A percentile compares a stretch with the other conserved stretches of the same genome.
Evolutionary conservation across 1,139 yeast species (phyloP).

Genomic region (Lipomyces yarrowii): DNA sequence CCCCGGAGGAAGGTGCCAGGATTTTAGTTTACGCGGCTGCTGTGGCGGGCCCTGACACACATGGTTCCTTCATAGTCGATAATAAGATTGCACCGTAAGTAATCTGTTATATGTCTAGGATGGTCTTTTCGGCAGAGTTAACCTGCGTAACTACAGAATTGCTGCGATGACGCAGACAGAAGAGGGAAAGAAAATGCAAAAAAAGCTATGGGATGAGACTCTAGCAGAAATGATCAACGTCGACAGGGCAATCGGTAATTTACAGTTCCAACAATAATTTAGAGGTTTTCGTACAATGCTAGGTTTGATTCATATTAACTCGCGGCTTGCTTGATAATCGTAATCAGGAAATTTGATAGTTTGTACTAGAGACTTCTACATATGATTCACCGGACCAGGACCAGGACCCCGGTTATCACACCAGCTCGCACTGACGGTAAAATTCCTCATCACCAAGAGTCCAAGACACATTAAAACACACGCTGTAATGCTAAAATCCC

Average conservation of each 20-base stretch:
- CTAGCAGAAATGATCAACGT: constrained; percentile 1
- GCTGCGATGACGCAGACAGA: not conserved
- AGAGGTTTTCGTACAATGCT: no score
- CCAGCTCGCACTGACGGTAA: no score
- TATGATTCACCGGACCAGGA: no score
- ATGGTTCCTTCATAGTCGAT: constrained; percentile 6
- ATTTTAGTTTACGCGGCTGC: constrained; percentile 2
- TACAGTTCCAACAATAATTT: not conserved
- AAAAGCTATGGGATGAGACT: constrained; percentile 4
- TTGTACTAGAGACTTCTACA: no score
- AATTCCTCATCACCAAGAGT: no score
- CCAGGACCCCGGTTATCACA: no score
- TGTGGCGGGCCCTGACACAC: constrained; percentile 8
- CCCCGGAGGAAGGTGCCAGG: constrained; percentile 7
- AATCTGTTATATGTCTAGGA: not conserved
- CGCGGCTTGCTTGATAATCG: no score
- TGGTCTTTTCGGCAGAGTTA: not conserved
- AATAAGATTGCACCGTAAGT: constrained; percentile 5
- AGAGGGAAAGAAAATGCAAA: constrained; percentile 1
- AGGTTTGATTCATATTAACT: no score
- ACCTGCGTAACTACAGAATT: not conserved
- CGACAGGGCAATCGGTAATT: constrained; percentile 2
- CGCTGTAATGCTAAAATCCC: no score
- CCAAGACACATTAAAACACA: no score
- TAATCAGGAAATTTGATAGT: no score